Evolutionary conservation across 1,139 yeast genomes (phyloP), one percentile per base, ranked within the genome.

Genomic region (Hemisphaericaspora xylofermentans): DNA sequence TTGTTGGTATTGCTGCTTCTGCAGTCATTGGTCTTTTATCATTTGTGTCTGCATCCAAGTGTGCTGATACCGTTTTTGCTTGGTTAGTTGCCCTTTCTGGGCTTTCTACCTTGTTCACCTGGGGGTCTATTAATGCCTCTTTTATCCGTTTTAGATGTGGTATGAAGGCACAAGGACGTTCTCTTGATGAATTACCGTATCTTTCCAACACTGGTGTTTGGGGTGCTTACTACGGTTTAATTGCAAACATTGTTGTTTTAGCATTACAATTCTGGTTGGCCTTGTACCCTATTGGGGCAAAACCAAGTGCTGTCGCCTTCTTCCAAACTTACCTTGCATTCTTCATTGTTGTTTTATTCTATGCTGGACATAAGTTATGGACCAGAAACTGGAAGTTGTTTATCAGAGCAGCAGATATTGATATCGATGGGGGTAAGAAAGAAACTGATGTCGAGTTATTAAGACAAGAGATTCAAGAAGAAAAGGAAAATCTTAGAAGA

Each of bases 51-150:
- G 75, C 75, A 2, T 64, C 69, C 32, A 57, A 64, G n/a, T 54
- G 64, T 43, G 60, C 66, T 42, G 64, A 54, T 8, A 61, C 60
- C 13, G 72, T 71, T 7, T 70, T 71, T 43, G 54, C 54, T 10
- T 71, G 76, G 76, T 55, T 71, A 40, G 66, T 71, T 51, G 66
- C 71, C 16, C 59, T 70, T 21, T 62, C 69, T 4, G 75, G 74
- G 6, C 56, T 71, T 40, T 67, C 74, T 1, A 67, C 75, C 15
- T 51, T 70, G 33, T 69, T 70, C 51, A 66, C 73, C 7, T 71
- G 75, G 75, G 70, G 68, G 44, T 61, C 68, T 40, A 64, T 69
- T 39, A 59, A 68, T 18, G 59, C 61, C n/a, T 61, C 73, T 13
- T 73, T 63, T 45, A 51, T 68, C 26, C 54, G 75, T 43, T 69